Percentiles rank a stretch among this genome's conserved stretches.
phyloP scores from a whole-genome alignment of 2,329 filamentous ascomycete species.

The Sporothrix sp. region DNA sequence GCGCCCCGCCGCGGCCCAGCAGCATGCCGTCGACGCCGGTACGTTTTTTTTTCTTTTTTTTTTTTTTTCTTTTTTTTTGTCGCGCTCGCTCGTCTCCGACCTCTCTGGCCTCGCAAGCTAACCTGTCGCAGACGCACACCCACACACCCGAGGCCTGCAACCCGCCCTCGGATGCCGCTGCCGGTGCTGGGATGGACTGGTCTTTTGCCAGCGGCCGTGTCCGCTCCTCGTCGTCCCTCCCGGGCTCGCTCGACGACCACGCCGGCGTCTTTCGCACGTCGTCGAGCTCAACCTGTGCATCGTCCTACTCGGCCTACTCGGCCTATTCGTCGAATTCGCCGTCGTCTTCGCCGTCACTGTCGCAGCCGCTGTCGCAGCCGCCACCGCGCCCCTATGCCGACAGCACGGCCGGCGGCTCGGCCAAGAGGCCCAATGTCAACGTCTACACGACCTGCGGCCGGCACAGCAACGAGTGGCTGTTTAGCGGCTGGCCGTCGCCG shows the following conservation, averaged over 20 bases:
- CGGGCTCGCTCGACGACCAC: no score
- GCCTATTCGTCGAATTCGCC: neutral
- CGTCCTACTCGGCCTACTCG: neutral
- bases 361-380: neutral
- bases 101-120: neutral
- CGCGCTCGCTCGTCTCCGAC: neutral
- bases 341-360: neutral
- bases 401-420: neutral
- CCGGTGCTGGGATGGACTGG: no score
- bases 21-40: conserved; percentile 1
- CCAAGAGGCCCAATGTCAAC: conserved; percentile 17
- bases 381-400: neutral
- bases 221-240: neutral
- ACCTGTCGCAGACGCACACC: neutral
- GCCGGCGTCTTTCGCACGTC: neutral
- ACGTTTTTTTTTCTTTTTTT: neutral
- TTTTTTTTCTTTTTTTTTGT: neutral
- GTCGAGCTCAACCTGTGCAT: neutral
- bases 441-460: conserved; percentile 21
- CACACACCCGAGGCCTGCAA: neutral
- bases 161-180: neutral
- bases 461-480: conserved; percentile 21
- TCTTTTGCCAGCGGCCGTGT: neutral
- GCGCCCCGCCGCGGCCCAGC: neutral
- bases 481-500: conserved; percentile 19